These are phyloP conservation scores for Mortierella sp. DNA, from an alignment of 371 early-diverging fungal genomes.

Conservation along the genomic window DNA sequence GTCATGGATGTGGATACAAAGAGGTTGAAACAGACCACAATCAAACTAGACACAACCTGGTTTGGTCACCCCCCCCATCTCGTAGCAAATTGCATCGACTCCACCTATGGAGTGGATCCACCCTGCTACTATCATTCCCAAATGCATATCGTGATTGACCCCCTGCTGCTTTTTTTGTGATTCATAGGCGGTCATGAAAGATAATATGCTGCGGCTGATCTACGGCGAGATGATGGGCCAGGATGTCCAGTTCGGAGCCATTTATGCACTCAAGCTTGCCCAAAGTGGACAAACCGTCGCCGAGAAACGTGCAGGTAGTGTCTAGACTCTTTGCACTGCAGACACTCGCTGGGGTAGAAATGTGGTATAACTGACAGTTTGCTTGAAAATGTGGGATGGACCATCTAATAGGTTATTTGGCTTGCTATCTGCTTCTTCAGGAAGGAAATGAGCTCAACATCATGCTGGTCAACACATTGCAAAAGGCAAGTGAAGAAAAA, in stretches of 20 bases:
- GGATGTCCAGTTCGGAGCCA: constrained; percentile 55
- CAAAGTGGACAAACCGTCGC: constrained; percentile 56
- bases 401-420: constrained; percentile 38
- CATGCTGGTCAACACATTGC: constrained; percentile 54
- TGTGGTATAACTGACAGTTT: too few species aligned
- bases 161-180: neutral
- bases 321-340: neutral
- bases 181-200: constrained; percentile 45
- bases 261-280: constrained; percentile 53
- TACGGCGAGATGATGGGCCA: constrained; percentile 57
- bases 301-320: constrained; percentile 52
- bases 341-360: too few species aligned
- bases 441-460: constrained; percentile 57
- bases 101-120: neutral
- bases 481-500: constrained; percentile 39
- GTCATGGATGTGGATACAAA: neutral
- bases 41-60: too few species aligned
- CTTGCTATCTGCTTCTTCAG: constrained; percentile 48
- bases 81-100: too few species aligned
- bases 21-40: neutral
- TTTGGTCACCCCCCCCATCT: too few species aligned
- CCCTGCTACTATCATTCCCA: neutral
- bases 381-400: neutral
- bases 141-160: neutral
- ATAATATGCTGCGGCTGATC: constrained; percentile 52